Conservation (phyloP, 2,329 filamentous ascomycete species). For the Lachnellula arida region DNA sequence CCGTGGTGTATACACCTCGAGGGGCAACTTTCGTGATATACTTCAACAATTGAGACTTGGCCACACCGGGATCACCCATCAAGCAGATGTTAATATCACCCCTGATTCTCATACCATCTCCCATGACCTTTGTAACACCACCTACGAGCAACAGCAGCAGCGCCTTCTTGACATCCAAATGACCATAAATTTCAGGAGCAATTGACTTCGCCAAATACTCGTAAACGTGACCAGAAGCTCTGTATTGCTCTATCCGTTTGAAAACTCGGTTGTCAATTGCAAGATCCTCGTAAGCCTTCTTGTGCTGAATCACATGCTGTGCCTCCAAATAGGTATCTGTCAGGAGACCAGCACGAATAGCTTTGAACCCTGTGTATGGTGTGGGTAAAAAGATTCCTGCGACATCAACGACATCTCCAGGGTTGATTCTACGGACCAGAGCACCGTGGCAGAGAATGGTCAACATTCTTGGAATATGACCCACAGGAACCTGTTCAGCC, state of each 20-base stretch:
- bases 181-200: slow-evolving; percentile 93
- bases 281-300: slow-evolving; percentile 95
- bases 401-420: slow-evolving; percentile 90
- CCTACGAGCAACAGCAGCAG: slow-evolving; percentile 92
- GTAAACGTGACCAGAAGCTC: slow-evolving; percentile 85
- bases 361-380: slow-evolving; percentile 98
- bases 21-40: slow-evolving; percentile 98
- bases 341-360: slow-evolving; percentile 90
- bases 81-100: slow-evolving; percentile 98
- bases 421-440: slow-evolving; percentile 80
- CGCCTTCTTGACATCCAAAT: slow-evolving; percentile 96
- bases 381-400: slow-evolving; percentile 95
- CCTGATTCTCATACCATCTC: slow-evolving; percentile 97
- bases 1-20: slow-evolving; percentile 76
- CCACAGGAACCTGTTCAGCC: slow-evolving; percentile 98
- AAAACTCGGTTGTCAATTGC: slow-evolving; percentile 75
- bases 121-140: slow-evolving; percentile 93
- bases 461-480: slow-evolving; percentile 88
- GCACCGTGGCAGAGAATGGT: slow-evolving; percentile 87
- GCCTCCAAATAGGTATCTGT: slow-evolving; percentile 97
- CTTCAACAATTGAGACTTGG: slow-evolving; percentile 96
- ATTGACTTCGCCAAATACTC: slow-evolving; percentile 95
- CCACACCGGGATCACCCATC: slow-evolving; percentile 99
- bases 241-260: slow-evolving; percentile 78
- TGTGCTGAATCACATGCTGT: slow-evolving; percentile 90